phyloP scores from a whole-genome alignment of 257 asterid genomes.

The Solanum stenotomum region DNA sequence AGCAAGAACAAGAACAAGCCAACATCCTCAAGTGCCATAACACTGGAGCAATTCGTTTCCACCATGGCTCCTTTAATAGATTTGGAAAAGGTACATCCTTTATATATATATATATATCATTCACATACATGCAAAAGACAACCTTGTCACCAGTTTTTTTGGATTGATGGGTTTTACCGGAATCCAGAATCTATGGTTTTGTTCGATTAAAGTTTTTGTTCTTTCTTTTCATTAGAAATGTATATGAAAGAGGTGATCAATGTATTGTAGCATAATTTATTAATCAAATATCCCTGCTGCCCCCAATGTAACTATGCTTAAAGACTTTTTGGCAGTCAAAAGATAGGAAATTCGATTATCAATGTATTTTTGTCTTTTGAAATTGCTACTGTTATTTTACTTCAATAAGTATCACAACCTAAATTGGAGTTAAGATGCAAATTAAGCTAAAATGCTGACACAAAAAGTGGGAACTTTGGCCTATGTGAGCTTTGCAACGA shows the following conservation, averaged over 20 bases:
- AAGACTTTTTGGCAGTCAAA: background rate
- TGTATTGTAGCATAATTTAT: background rate
- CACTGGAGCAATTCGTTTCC: conserved; percentile 86
- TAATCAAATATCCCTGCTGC: background rate
- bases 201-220: background rate
- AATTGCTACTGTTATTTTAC: background rate
- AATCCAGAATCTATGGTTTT: background rate
- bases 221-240: background rate
- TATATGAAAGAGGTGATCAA: background rate
- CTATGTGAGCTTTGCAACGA: background rate
- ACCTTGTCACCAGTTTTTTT: background rate
- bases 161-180: background rate
- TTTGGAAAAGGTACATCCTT: conserved; percentile 63
- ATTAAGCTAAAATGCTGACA: background rate
- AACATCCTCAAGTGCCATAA: conserved; percentile 21
- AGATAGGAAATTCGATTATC: background rate
- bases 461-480: background rate
- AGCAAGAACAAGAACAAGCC: conserved; percentile 4
- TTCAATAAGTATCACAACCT: background rate
- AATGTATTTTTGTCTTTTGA: background rate
- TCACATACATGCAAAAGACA: background rate
- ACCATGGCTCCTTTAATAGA: conserved; percentile 81
- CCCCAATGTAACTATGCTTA: background rate
- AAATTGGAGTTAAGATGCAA: background rate
- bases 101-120: background rate